Conservation (phyloP, 306 rosid species). For the Casuarina cunninghamiana region DNA sequence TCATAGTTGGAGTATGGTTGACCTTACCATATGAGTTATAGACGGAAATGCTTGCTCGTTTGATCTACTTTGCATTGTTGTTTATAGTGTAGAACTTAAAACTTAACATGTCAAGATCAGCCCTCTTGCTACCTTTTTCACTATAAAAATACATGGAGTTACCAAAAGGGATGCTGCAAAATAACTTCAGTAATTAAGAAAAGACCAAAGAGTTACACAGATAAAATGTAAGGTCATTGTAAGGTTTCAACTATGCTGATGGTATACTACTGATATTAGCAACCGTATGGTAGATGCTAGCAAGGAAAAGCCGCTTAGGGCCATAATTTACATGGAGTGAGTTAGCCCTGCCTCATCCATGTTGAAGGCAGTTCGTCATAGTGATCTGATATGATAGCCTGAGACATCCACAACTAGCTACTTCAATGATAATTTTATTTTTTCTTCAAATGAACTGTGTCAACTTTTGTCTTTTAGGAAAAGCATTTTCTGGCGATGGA, state of each 20-base stretch:
- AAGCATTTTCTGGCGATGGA: constrained; percentile 61
- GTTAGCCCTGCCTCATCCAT: not conserved
- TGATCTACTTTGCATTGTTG: too few relatives aligned
- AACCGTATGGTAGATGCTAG: not conserved
- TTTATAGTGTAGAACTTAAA: too few relatives aligned
- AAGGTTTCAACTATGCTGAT: not conserved
- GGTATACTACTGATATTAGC: not conserved
- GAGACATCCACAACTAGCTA: not conserved
- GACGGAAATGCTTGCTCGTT: too few relatives aligned
- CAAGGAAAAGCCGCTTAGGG: not conserved
- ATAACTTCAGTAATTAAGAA: too few relatives aligned
- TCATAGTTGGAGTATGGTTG: too few relatives aligned
- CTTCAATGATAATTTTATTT: constrained; percentile 18
- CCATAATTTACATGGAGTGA: not conserved
- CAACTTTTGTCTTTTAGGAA: constrained; percentile 46
- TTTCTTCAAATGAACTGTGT: constrained; percentile 5
- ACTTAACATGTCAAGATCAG: too few relatives aligned
- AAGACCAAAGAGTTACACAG: not conserved
- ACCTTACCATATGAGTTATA: too few relatives aligned
- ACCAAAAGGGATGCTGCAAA: too few relatives aligned
- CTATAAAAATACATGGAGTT: too few relatives aligned
- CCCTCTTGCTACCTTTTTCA: too few relatives aligned
- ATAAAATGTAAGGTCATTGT: too few relatives aligned
- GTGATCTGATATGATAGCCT: not conserved
- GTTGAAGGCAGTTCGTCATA: not conserved